phyloP scores from a whole-genome alignment of 1,139 yeast genomes.

The Saccharomycopsis hybrid region DNA sequence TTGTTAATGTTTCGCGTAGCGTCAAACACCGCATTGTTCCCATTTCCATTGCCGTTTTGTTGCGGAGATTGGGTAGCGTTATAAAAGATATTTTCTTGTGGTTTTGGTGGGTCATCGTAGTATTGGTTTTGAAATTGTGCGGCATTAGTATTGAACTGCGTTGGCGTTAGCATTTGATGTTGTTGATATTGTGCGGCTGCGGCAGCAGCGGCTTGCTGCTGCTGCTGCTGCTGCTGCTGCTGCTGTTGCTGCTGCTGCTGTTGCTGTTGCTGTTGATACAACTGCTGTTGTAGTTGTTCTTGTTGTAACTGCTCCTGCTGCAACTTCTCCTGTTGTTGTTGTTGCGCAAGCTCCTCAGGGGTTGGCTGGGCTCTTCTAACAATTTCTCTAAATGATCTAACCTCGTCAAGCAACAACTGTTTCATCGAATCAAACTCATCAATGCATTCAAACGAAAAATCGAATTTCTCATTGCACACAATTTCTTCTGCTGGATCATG shows the following conservation, averaged over 20 bases:
- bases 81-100: slow-evolving; percentile 30
- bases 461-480: slow-evolving; percentile 73
- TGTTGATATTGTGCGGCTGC: slow-evolving; percentile 22
- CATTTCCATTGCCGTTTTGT: not conserved
- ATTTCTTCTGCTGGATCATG: slow-evolving; percentile 97
- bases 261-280: slow-evolving; percentile 24
- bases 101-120: slow-evolving; percentile 36
- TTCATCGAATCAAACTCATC: slow-evolving; percentile 77
- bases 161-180: slow-evolving; percentile 21
- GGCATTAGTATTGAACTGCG: slow-evolving; percentile 14
- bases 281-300: slow-evolving; percentile 22
- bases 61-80: not conserved
- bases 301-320: slow-evolving; percentile 22
- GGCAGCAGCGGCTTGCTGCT: slow-evolving; percentile 21
- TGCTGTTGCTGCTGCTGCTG: slow-evolving; percentile 26
- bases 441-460: slow-evolving; percentile 82
- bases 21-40: not conserved
- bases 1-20: not conserved
- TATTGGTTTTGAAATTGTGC: slow-evolving; percentile 1
- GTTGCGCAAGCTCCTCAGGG: slow-evolving; percentile 19
- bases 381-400: slow-evolving; percentile 67
- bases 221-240: slow-evolving; percentile 26
- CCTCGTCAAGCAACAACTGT: slow-evolving; percentile 76
- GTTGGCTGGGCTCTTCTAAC: slow-evolving; percentile 56
- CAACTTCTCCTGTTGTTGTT: slow-evolving; percentile 21